Conservation (phyloP, 768 basidiomycete genomes). For the Phylloporus rhodoxanthus region DNA sequence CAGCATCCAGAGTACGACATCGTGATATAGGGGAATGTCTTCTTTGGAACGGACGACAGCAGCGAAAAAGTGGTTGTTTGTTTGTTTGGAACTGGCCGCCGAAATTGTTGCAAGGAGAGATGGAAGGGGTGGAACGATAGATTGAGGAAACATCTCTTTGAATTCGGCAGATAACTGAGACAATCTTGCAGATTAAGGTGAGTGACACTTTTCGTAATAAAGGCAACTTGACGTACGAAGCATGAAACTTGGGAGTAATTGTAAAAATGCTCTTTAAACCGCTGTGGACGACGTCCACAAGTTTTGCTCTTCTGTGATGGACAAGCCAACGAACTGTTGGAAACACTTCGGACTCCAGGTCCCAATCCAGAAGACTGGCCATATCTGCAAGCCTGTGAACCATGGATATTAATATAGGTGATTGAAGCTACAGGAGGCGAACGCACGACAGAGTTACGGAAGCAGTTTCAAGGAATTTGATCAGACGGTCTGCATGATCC, state of each 20-base stretch:
- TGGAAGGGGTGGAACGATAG: constrained; percentile 64
- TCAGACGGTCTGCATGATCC: constrained; percentile 60
- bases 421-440: not conserved
- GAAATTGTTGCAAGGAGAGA: constrained; percentile 73
- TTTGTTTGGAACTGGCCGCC: constrained; percentile 54
- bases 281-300: constrained; percentile 79
- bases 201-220: not conserved
- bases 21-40: constrained; percentile 62
- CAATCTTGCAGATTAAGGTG: constrained; percentile 4
- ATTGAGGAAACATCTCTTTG: constrained; percentile 50
- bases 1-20: constrained; percentile 88
- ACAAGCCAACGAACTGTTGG: constrained; percentile 92
- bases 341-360: constrained; percentile 75
- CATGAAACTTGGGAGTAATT: constrained; percentile 57
- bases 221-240: constrained; percentile 43
- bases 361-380: constrained; percentile 76
- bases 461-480: constrained; percentile 70
- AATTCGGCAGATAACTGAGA: constrained; percentile 56
- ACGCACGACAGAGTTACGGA: constrained; percentile 74
- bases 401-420: not conserved
- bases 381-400: constrained; percentile 64
- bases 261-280: constrained; percentile 79
- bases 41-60: constrained; percentile 69
- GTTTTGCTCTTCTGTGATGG: constrained; percentile 80
- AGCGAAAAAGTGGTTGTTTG: constrained; percentile 72